These are phyloP conservation scores for Pyricularia sp. DNA, from an alignment of 2,329 filamentous ascomycete species.

Conservation along the genomic window DNA sequence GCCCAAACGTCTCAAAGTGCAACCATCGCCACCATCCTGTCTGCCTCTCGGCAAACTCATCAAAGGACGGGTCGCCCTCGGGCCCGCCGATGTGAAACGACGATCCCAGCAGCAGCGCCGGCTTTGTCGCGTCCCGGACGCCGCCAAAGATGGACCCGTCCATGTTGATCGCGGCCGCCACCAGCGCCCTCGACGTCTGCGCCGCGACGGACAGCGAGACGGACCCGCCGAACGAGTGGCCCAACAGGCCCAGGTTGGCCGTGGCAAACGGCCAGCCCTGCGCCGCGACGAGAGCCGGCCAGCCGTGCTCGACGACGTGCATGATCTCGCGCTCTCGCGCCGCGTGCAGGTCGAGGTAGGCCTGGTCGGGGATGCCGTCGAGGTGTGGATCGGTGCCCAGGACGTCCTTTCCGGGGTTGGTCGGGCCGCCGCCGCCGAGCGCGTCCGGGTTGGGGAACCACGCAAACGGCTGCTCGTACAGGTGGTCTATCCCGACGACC, in stretches of 20 bases:
- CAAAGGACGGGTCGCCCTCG: conserved; percentile 9
- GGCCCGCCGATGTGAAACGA: neutral
- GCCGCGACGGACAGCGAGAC: conserved; percentile 3
- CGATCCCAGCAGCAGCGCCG: conserved; percentile 3
- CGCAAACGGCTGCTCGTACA: conserved; percentile 6
- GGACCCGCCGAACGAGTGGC: conserved; percentile 6
- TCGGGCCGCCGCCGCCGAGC: conserved; percentile 1
- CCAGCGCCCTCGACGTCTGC: neutral
- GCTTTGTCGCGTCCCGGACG: neutral
- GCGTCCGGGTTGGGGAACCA: conserved; percentile 5
- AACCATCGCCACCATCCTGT: conserved; percentile 10
- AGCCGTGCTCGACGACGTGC: conserved; percentile 3
- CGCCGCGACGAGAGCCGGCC: conserved; percentile 3
- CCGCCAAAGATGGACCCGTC: conserved; percentile 1
- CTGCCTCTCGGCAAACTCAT: conserved; percentile 10
- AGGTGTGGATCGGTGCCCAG: neutral
- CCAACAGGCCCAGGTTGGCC: conserved; percentile 3
- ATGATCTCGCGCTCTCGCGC: conserved; percentile 6
- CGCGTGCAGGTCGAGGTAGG: neutral
- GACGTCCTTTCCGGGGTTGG: neutral
- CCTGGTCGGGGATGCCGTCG: neutral
- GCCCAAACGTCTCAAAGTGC: conserved; percentile 9
- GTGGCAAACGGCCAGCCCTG: conserved; percentile 3
- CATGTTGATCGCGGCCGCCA: conserved; percentile 4
- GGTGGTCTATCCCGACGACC: conserved; percentile 5